A percentile compares a stretch with the other conserved stretches of the same genome.
Conservation (phyloP, 805 yeast genomes). For the Spathaspora gorwiae region DNA sequence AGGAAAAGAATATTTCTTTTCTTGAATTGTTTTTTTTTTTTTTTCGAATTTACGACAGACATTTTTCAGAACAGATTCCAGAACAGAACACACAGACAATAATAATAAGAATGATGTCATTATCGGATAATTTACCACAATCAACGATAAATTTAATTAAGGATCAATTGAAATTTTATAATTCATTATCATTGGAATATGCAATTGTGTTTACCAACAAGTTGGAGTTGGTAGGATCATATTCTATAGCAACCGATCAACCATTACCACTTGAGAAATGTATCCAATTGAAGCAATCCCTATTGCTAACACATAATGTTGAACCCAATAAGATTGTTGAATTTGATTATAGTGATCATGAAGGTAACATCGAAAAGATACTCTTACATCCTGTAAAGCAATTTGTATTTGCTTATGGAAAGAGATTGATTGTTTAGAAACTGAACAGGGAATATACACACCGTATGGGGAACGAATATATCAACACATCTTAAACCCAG, state of each 20-base stretch:
- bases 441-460: too few relatives aligned
- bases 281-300: background rate
- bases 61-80: too few relatives aligned
- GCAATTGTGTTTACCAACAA: background rate
- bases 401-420: background rate
- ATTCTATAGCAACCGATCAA: background rate
- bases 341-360: background rate
- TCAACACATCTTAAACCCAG: too few relatives aligned
- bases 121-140: background rate
- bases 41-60: too few relatives aligned
- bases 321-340: background rate
- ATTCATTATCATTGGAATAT: background rate
- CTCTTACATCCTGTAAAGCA: background rate
- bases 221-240: background rate
- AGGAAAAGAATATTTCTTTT: too few relatives aligned
- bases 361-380: background rate
- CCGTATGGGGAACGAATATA: too few relatives aligned
- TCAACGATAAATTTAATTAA: background rate
- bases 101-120: too few relatives aligned
- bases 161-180: background rate
- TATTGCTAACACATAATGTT: background rate
- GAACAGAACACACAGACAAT: too few relatives aligned
- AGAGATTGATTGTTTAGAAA: too few relatives aligned
- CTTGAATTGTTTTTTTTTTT: too few relatives aligned
- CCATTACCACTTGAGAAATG: background rate